Evolutionary conservation across 352 stramenopile genomes (phyloP), one percentile per base, ranked within the genome.

Genomic region (Phytophthora parvispora): DNA sequence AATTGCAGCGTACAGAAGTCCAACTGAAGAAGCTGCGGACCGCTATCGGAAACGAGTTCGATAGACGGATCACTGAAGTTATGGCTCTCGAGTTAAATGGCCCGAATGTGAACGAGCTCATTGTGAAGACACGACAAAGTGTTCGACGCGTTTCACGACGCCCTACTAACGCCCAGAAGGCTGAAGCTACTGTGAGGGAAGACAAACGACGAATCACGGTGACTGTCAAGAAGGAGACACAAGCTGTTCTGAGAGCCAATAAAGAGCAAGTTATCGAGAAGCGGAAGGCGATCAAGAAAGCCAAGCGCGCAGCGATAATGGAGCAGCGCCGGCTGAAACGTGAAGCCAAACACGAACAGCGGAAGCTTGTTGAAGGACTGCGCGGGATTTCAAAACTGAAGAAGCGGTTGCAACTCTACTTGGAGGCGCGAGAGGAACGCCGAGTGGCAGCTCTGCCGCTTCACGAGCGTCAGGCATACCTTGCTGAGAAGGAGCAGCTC

Each of bases 401-500:
- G 64, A 90, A 86, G 48, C 87, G 86, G 27, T 60, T 91, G 40
- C 31, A 75, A 25, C 40, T 89, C 20, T 90, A 91, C 57, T 13
- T 81, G 3, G 62, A 84, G 12, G 81, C 72, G 0, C 65, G 71
- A 15, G 75, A 88, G 36, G 61, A 84, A 29, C 67, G 69, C 15
- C 68, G 64, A 5, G 24, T 94, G 0, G 70, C 72, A 3, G 64
- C 71, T 15, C 32, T 94, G 20, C 86, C 86, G 2, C 51, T 92
- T 20, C 84, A 91, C 51, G 83, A 92, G 40, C 78, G 78, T 1
- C 73, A 91, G 60, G 57, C 77, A 9, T 94, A 91, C 60, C 42
- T 83, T n/a, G 50, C 78, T 0, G 86, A 94, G 57, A 71, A 83
- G 52, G 74, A 90, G 59, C 78, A 90, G 20, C 78, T 94, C 9